Percentiles rank a stretch among this genome's conserved stretches.
These are phyloP conservation scores for Bruguiera hainesii DNA, from an alignment of 441 rosid genomes.

Conservation along the genomic window DNA sequence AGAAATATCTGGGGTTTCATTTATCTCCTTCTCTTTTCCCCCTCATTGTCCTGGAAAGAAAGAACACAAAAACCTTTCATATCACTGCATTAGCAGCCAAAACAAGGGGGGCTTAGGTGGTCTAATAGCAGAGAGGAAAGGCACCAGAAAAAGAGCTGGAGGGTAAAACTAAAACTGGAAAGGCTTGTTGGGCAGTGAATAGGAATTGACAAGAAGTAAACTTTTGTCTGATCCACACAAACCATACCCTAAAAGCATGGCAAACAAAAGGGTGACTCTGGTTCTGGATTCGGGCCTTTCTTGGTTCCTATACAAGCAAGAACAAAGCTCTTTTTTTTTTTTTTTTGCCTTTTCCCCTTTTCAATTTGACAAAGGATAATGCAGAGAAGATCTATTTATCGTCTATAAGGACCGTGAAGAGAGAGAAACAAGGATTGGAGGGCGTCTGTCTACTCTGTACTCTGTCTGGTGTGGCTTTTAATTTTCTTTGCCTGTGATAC, in stretches of 20 bases:
- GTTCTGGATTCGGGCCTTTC: constrained; percentile 33
- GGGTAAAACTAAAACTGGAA: constrained; percentile 30
- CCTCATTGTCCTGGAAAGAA: constrained; percentile 44
- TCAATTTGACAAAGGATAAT: constrained; percentile 11
- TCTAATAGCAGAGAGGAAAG: constrained; percentile 22
- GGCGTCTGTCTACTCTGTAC: background rate
- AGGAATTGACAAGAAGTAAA: constrained; percentile 26
- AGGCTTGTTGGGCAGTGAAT: constrained; percentile 15
- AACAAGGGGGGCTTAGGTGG: constrained; percentile 29
- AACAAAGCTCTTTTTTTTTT: constrained; percentile 23
- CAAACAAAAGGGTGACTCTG: constrained; percentile 10
- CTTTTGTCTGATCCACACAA: constrained; percentile 33
- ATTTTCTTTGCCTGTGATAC: constrained; percentile 22
- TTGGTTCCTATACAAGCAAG: constrained; percentile 31
- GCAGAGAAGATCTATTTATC: constrained; percentile 28
- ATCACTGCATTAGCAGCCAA: constrained; percentile 28
- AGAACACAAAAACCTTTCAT: constrained; percentile 20
- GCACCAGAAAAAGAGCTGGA: constrained; percentile 22
- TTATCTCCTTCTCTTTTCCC: constrained; percentile 35
- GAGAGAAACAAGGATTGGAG: constrained; percentile 19
- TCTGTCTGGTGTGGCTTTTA: background rate
- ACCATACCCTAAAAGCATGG: constrained; percentile 23
- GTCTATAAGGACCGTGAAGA: constrained; percentile 4
- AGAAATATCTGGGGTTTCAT: constrained; percentile 16
- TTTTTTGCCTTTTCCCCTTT: constrained; percentile 20